Base-by-base conservation (phyloP, 2,329 filamentous ascomycete genomes). In the Sporothrix phasma region DNA sequence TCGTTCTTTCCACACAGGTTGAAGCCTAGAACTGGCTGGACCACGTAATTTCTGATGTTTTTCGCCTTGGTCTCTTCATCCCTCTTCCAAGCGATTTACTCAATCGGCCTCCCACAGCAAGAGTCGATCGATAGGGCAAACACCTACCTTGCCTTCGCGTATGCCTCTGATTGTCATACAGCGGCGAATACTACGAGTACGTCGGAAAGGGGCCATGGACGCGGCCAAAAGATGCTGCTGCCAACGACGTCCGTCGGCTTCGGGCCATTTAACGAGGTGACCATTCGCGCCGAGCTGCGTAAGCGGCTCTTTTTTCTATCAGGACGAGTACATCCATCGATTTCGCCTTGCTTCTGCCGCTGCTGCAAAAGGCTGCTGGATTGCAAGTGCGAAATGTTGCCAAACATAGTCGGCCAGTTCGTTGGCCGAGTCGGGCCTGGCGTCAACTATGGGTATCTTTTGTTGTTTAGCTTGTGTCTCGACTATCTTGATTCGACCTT, bases 331-430 rank as follows among this genome's bases (percentile, higher is more conserved):
- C 19, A n/a, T 22, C 29, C 17, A 5, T 22, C 8, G 8, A n/a
- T 53, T 19, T 53, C 6, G 7, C 31, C 22, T 26, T 37, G 49
- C 5, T 53, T 53, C 49, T 4, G 11, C 19, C n/a, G 11, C 24
- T 10, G 10, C n/a, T 34, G 17, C 34, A 37, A 17, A 13, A 22
- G 11, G n/a, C 8, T 17, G 31, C 19, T 13, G n/a, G 19, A 11
- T 22, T 24, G 51, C n/a, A 19, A 24, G 31, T 15, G 34, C 51
- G 19, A n/a, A 43, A 43, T 5, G 34, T 10, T 37, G 29, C 6
- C 43, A 26, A 61, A 61, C 45, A 45, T 45, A 49, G 59, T 61
- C 59, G 59, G 59, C 59, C 8, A 41, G 56, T 59, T 26, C 45
- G 56, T 59, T 59, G 56, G 56, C 39, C 56, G 56, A 59, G 4